phyloP scores from a whole-genome alignment of 2,329 filamentous ascomycete species.

The Calonectria naviculata region DNA sequence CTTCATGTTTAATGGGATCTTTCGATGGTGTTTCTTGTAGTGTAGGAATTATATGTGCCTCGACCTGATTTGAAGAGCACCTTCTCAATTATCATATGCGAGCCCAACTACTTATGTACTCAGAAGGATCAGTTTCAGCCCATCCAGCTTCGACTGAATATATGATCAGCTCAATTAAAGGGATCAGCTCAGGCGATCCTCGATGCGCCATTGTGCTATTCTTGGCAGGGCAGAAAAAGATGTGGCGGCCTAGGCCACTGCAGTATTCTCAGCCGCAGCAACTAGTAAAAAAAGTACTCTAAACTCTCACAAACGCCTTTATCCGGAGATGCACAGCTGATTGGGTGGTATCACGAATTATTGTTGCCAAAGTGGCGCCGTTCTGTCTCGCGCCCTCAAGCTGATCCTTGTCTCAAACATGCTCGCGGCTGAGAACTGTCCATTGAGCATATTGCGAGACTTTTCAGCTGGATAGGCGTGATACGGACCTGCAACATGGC shows the following conservation, averaged over 20 bases:
- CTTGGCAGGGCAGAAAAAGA: background rate
- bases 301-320: constrained; percentile 1
- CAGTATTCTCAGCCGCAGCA: background rate
- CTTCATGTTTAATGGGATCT: background rate
- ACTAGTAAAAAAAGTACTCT: background rate
- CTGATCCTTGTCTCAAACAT: background rate
- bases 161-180: background rate
- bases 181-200: background rate
- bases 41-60: background rate
- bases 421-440: background rate
- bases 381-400: background rate
- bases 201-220: background rate
- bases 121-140: background rate
- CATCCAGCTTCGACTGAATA: background rate
- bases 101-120: background rate
- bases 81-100: background rate
- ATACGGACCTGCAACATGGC: background rate
- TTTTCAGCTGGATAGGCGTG: background rate
- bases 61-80: background rate
- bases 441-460: background rate
- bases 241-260: background rate
- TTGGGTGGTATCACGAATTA: background rate
- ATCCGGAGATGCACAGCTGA: background rate
- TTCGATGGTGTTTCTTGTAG: background rate
- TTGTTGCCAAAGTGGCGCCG: background rate